Conservation (phyloP, 139 green algal species). For the Astrephomene gubernaculifera region DNA sequence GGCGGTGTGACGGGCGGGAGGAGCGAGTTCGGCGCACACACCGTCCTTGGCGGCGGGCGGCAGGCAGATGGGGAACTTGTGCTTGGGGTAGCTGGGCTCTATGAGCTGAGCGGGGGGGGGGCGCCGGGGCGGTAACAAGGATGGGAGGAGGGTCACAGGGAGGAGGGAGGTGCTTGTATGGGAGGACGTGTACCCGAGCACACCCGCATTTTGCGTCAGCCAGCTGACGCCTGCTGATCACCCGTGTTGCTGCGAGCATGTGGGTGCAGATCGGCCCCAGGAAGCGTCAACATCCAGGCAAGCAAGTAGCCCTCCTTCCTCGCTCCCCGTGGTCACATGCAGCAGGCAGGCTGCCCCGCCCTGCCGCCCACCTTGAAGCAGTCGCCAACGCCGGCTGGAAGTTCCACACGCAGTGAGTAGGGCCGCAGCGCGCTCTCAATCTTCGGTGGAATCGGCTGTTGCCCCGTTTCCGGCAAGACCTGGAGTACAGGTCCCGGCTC, state of each 20-base stretch:
- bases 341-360: not conserved
- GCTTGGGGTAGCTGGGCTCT: constrained; percentile 13
- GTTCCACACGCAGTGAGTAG: not conserved
- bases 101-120: not conserved
- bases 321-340: not conserved
- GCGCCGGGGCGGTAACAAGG: not conserved
- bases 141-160: not conserved
- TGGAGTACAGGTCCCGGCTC: not conserved
- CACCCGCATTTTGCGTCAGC: no score
- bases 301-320: not conserved
- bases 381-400: not conserved
- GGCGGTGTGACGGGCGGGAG: not conserved
- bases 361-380: constrained; percentile 12
- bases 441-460: not conserved
- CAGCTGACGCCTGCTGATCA: not conserved
- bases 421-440: not conserved
- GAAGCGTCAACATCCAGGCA: not conserved
- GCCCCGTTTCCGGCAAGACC: not conserved
- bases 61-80: constrained; percentile 26
- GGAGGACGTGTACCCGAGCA: not conserved
- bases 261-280: not conserved
- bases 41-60: not conserved
- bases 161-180: not conserved
- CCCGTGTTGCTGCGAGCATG: not conserved
- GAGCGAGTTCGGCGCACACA: not conserved